These are phyloP conservation scores for Verticillium dahliae DNA, from an alignment of 2,329 filamentous ascomycete genomes.

Conservation along the genomic window DNA sequence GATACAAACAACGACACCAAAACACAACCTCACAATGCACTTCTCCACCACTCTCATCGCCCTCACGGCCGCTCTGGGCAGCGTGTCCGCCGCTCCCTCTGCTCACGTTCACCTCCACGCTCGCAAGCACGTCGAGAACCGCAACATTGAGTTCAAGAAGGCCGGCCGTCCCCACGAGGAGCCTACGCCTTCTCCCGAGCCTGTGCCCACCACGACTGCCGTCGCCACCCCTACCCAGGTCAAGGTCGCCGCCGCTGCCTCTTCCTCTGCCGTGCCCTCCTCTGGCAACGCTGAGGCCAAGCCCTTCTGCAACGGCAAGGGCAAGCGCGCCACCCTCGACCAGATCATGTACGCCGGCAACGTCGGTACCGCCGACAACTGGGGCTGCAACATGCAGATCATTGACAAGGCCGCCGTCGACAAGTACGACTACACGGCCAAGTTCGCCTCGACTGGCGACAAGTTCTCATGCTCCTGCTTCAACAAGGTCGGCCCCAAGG, in stretches of 20 bases:
- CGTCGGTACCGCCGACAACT: conserved; percentile 30
- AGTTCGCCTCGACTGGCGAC: conserved; percentile 30
- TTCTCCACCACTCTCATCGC: conserved; percentile 28
- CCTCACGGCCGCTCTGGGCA: conserved; percentile 30
- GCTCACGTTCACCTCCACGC: conserved; percentile 24
- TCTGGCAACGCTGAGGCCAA: conserved; percentile 17
- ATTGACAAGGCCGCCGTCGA: conserved; percentile 26
- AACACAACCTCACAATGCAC: conserved; percentile 26
- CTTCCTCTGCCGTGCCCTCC: conserved; percentile 25
- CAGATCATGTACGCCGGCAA: conserved; percentile 44
- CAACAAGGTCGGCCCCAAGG: conserved; percentile 45
- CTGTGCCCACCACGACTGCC: conserved; percentile 3
- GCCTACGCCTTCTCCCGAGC: conserved; percentile 5
- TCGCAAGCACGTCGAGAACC: conserved; percentile 9
- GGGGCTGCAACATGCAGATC: conserved; percentile 47
- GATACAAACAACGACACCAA: neutral
- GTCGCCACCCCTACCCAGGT: conserved; percentile 24
- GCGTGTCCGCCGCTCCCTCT: conserved; percentile 34
- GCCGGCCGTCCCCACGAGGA: conserved; percentile 4
- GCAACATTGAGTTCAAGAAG: neutral
- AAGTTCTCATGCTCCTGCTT: conserved; percentile 34
- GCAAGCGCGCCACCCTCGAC: conserved; percentile 38
- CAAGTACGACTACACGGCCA: conserved; percentile 37
- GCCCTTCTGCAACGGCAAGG: conserved; percentile 27
- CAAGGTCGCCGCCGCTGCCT: conserved; percentile 23